Conservation (phyloP, 371 early-diverging fungal species). For the Saksenaea vasiformis region DNA sequence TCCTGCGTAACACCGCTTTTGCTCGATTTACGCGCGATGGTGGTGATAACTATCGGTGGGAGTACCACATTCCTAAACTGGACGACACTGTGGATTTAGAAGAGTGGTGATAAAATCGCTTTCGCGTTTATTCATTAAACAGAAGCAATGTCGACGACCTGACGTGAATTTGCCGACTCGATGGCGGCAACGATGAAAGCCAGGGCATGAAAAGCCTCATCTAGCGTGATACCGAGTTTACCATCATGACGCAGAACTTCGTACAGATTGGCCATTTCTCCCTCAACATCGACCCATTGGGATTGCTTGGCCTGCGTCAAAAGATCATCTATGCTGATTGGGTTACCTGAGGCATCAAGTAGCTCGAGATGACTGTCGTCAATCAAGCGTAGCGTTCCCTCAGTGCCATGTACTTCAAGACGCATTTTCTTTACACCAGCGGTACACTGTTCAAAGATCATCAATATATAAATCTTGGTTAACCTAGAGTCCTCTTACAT, state of each 20-base stretch:
- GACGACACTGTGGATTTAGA: background rate
- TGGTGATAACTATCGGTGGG: background rate
- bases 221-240: constrained; percentile 30
- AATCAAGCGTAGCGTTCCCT: constrained; percentile 38
- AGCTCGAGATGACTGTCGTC: constrained; percentile 31
- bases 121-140: background rate
- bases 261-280: constrained; percentile 41
- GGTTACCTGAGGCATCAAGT: constrained; percentile 28
- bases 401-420: constrained; percentile 44
- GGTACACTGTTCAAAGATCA: constrained; percentile 28
- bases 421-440: constrained; percentile 35
- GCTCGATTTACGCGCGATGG: background rate
- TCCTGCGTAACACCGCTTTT: constrained; percentile 5
- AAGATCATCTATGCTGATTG: constrained; percentile 9
- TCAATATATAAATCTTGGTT: background rate
- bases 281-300: constrained; percentile 44
- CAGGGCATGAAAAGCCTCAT: constrained; percentile 49
- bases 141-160: constrained; percentile 21
- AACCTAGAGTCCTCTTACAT: constrained; percentile 31
- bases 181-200: constrained; percentile 47
- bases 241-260: constrained; percentile 29
- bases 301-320: constrained; percentile 14
- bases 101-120: constrained; percentile 2
- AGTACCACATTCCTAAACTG: constrained; percentile 11
- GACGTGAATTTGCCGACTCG: constrained; percentile 38